Evolutionary conservation across 2,329 filamentous ascomycete genomes (phyloP).

Genomic region (Didymella lethalis): DNA sequence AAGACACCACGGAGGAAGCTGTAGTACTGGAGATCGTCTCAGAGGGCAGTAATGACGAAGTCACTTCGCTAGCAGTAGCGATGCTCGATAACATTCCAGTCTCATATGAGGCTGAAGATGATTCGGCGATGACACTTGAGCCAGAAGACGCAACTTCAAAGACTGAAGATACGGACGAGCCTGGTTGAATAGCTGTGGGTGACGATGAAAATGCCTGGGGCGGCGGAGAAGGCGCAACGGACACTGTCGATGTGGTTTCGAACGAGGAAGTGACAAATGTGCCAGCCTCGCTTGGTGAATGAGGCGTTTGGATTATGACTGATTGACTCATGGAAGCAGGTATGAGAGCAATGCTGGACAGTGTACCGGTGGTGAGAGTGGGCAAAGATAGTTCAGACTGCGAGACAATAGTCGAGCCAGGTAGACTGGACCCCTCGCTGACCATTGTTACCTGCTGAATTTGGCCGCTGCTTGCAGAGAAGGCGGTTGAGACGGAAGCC

Average conservation of each 20-base stretch:
- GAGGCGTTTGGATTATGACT: background rate
- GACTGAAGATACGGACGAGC: background rate
- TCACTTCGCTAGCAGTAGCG: background rate
- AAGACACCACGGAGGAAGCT: background rate
- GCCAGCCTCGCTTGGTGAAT: background rate
- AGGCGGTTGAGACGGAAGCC: background rate
- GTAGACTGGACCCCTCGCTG: background rate
- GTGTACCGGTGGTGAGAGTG: background rate
- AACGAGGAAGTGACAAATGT: background rate
- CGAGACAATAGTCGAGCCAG: background rate
- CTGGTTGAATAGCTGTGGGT: background rate
- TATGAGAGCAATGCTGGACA: background rate
- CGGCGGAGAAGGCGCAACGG: background rate
- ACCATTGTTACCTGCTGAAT: background rate
- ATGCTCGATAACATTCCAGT: background rate
- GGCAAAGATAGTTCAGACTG: background rate
- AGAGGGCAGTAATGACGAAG: slow-evolving; percentile 3
- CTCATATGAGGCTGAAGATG: background rate
- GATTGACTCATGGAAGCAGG: background rate
- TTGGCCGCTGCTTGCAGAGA: background rate
- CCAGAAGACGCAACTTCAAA: background rate
- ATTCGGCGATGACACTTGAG: no score
- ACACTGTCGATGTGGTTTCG: background rate
- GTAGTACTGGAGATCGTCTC: slow-evolving; percentile 1
- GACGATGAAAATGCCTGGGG: background rate